Base-by-base conservation (phyloP, 2,329 filamentous ascomycete species). In the Sarocladium brachiariae region DNA sequence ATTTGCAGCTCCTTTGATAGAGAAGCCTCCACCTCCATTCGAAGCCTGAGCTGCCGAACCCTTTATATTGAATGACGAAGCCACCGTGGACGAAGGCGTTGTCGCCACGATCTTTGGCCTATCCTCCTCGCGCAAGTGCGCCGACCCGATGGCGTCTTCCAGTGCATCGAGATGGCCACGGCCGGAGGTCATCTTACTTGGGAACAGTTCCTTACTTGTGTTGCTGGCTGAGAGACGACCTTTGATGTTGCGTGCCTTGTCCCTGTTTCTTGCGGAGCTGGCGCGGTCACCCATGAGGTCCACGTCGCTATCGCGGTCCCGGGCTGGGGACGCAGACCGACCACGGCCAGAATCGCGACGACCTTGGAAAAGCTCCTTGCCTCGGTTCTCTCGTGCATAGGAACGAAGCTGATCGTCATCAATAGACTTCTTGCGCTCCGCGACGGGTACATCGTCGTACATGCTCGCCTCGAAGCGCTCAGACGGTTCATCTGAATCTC, bases 401-500 rank as follows among this genome's bases (percentile, higher is more conserved):
- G 65, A 64, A 6, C 57, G 58, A 18, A 55, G 52, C 3, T 58
- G 60, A 16, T 66, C 67, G 8, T 57, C 60, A 56, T 58, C 13
- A 19, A 57, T 60, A 3, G 61, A 64, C 31, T 59, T 50, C 18
- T 55, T 55, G 47, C 61, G 57, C 46, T 58, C 56, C n/a, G 50
- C 55, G 30, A 21, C n/a, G 19, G 72, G 68, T 14, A 67, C 78
- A 59, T 95, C 89, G 56, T 93, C 89, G 66, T 95, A 95, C 73
- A 96, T 86, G 60, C 80, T 87, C 31, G 83, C 86, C 59, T 87
- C 82, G 58, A 89, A 92, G 7, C 30, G 45, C n/a, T 14, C 0
- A 71, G 68, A 53, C 74, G 71, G 31, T 4, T 80, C 75, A 6
- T 66, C 70, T 43, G 76, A 73, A 18, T 61, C 67, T 51, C 73